These are phyloP conservation scores for Stephania cephalantha DNA, from an alignment of 164 flowering plant genomes.

Conservation along the genomic window DNA sequence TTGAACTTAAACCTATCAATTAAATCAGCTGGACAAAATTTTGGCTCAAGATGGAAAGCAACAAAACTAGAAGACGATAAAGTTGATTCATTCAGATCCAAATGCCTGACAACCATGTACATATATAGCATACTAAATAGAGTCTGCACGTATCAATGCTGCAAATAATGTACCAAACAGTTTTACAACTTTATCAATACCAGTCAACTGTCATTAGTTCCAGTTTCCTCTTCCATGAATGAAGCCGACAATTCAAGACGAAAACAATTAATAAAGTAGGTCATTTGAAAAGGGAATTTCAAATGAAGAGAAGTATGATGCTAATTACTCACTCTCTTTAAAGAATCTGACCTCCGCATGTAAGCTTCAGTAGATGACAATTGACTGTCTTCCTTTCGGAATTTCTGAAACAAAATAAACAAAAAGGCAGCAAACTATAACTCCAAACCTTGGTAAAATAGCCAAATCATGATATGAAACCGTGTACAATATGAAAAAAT, in stretches of 20 bases:
- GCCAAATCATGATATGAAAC: not conserved
- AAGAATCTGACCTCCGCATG: conserved; percentile 77
- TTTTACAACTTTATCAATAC: too few species aligned
- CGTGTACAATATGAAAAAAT: not conserved
- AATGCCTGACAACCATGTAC: not conserved
- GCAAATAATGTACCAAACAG: too few species aligned
- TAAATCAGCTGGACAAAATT: not conserved
- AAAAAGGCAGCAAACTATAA: not conserved
- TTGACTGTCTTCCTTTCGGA: conserved; percentile 78
- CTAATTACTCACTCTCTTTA: conserved; percentile 60
- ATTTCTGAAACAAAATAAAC: conserved; percentile 48
- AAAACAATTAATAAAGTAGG: not conserved
- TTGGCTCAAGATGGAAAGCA: not conserved
- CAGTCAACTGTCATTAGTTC: not conserved
- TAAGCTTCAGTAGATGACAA: conserved; percentile 80
- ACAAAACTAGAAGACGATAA: not conserved
- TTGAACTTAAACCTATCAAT: not conserved
- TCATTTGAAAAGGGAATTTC: not conserved
- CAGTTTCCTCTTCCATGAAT: not conserved
- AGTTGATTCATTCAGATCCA: not conserved
- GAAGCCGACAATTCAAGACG: not conserved
- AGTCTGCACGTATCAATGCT: not conserved
- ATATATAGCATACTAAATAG: not conserved
- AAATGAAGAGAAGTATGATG: not conserved
- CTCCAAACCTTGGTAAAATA: not conserved